These are phyloP conservation scores for Lecanoromycetidae sp. DNA, from an alignment of 2,329 filamentous ascomycete genomes.

Conservation along the genomic window DNA sequence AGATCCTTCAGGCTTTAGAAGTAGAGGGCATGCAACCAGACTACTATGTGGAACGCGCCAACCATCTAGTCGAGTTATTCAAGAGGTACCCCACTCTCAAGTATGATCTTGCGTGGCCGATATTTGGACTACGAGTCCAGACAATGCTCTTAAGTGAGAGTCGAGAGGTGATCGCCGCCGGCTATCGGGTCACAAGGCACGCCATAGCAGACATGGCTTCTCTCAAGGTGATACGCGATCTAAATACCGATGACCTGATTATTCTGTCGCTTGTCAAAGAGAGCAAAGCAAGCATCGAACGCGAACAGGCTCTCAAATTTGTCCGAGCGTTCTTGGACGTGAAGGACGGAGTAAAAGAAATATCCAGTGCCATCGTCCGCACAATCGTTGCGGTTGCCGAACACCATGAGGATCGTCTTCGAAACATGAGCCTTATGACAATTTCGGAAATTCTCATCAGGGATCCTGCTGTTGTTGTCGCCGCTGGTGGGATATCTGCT, in stretches of 20 bases:
- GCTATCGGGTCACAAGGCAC: constrained; percentile 86
- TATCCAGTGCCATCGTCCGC: constrained; percentile 75
- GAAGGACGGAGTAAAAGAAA: constrained; percentile 77
- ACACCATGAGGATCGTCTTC: constrained; percentile 69
- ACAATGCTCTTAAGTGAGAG: constrained; percentile 93
- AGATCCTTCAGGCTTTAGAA: constrained; percentile 82
- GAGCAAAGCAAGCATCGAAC: constrained; percentile 89
- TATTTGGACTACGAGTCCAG: constrained; percentile 88
- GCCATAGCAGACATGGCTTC: constrained; percentile 87
- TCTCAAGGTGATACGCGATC: constrained; percentile 68
- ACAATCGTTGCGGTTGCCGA: constrained; percentile 86
- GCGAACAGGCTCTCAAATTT: constrained; percentile 94
- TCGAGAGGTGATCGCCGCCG: constrained; percentile 87
- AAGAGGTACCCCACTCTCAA: constrained; percentile 86
- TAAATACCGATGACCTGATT: constrained; percentile 88
- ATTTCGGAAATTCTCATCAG: constrained; percentile 81
- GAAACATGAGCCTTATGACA: constrained; percentile 85
- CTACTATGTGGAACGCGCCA: constrained; percentile 88
- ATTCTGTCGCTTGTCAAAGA: constrained; percentile 90
- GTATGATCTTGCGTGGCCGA: constrained; percentile 90
- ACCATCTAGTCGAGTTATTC: constrained; percentile 90
- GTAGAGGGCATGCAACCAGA: constrained; percentile 77
- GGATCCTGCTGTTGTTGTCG: constrained; percentile 67
- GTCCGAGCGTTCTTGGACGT: constrained; percentile 90
- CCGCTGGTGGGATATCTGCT: constrained; percentile 71